Evolutionary conservation across 116 monocot genomes (phyloP), one percentile per base, ranked within the genome.

Genomic region (Trichopus zeylanicus): DNA sequence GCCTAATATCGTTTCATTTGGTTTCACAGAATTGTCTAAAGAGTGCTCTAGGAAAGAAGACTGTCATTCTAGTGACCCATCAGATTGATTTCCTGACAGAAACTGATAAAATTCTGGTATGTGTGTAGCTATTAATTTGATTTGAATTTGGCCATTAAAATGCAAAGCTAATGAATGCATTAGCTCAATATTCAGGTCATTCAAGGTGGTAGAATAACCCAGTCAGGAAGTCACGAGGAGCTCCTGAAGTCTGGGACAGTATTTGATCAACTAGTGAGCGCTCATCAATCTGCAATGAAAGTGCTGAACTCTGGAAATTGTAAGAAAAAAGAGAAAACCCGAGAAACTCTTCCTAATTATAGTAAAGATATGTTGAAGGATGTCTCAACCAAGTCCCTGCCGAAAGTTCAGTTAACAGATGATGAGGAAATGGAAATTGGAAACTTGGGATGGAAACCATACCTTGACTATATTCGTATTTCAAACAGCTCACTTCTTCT

Each of bases 121-220:
- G 86, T 83, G 91, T 83, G 74, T 69, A 1, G 4, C 16, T 10
- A 54, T n/a, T 23, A 4, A 18, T 29, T 5, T 11, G 27, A 28
- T 56, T 4, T 3, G 26, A 29, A 31, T 6, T 52, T 30, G n/a
- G n/a, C n/a, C n/a, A n/a, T n/a, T n/a, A n/a, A n/a, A n/a, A n/a
- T n/a, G n/a, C n/a, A n/a, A n/a, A n/a, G n/a, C n/a, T n/a, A n/a
- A n/a, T n/a, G n/a, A n/a, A n/a, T n/a, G n/a, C n/a, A n/a, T n/a
- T n/a, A n/a, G n/a, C n/a, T n/a, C n/a, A n/a, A n/a, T n/a, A 27
- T 30, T 1, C 20, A 81, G 81, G 76, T 82, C 26, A 82, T 82
- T 65, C 61, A 73, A 63, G 26, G 53, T 55, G 73, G 82, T 13
- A 24, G 48, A 59, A 29, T 82, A 6, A 66, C 63, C 16, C 66